A percentile compares a stretch with the other conserved stretches of the same genome.
Evolutionary conservation across 2,329 filamentous ascomycete species (phyloP).

Genomic region (Magnaporthiopsis incrustans): DNA sequence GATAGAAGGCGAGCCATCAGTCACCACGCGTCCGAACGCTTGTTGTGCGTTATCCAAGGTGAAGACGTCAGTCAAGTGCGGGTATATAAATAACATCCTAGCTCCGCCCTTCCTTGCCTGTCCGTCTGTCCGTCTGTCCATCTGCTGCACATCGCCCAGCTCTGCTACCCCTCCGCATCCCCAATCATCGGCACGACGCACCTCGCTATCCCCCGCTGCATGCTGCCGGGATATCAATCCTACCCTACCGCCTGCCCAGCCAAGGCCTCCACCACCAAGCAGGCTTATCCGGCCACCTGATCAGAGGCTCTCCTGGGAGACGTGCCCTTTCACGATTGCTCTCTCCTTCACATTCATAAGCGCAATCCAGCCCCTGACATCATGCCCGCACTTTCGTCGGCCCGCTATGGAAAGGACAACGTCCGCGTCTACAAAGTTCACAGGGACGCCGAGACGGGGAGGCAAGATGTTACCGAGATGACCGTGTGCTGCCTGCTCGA

Average conservation of each 20-base stretch:
- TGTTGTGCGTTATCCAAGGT: neutral
- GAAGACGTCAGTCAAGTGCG: neutral
- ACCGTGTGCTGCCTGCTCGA: constrained; percentile 89
- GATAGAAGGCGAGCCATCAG: too few relatives aligned
- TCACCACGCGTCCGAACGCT: too few relatives aligned
- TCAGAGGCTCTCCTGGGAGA: neutral
- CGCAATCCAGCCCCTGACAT: constrained; percentile 9
- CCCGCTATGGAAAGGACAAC: constrained; percentile 92
- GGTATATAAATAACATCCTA: neutral
- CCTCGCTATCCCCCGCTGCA: too few relatives aligned
- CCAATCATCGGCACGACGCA: neutral
- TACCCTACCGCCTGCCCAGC: neutral
- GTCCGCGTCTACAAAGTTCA: constrained; percentile 95
- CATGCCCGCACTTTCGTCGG: constrained; percentile 52
- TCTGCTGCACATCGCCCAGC: too few relatives aligned
- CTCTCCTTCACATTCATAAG: neutral
- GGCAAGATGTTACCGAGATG: constrained; percentile 88
- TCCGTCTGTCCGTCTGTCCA: neutral
- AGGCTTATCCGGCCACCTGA: neutral
- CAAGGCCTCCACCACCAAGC: neutral
- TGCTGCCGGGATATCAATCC: too few relatives aligned
- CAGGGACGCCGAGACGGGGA: constrained; percentile 64
- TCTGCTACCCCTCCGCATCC: too few relatives aligned
- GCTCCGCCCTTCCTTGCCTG: neutral
- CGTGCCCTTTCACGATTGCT: neutral